Evolutionary conservation across 257 asterid genomes (phyloP), one percentile per base, ranked within the genome.

Genomic region (Solanum arcanum): DNA sequence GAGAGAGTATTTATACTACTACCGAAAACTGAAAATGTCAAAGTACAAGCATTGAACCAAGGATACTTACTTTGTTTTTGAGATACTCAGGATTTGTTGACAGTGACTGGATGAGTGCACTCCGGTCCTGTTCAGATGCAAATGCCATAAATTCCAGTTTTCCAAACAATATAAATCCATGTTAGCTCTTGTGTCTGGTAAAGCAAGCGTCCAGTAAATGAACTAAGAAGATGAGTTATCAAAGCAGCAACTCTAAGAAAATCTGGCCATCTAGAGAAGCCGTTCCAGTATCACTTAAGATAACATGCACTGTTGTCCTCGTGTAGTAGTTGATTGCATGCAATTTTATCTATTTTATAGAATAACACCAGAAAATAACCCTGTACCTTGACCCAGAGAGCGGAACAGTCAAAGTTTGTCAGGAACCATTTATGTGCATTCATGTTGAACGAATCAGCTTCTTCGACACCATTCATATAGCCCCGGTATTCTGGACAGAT

Each of bases 391-490:
- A 97, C 96, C 99, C 99, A 97, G 69, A 97, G 97, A 59, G 95
- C 94, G 10, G 99, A 94, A 88, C 99, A 97, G 83, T 97, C 99
- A 84, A 97, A 97, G 93, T 97, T 97, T n/a, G 99, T 97, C 70
- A 97, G 89, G 86, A 97, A 93, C 98, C 98, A 97, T 90, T 97
- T 97, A 87, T 97, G 98, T 20, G 99, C 98, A 86, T 97, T 96
- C 99, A 97, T 93, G 93, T 95, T 97, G 87, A 97, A 97, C 18
- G 99, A 97, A 92, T 91, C 91, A 41, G 96, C 96, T 91, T 89
- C 96, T 86, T 95, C 98, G 6, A 97, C 94, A 3, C 99, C 99
- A 86, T 97, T 90, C 64, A 95, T 88, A 84, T 90, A 90, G 90
- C 91, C 97, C 84, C 96, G 96, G 47, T 92, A 92, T 89, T 97